Evolutionary conservation across 163 green algal genomes (phyloP).

Genomic region (Prototheca cutis): DNA sequence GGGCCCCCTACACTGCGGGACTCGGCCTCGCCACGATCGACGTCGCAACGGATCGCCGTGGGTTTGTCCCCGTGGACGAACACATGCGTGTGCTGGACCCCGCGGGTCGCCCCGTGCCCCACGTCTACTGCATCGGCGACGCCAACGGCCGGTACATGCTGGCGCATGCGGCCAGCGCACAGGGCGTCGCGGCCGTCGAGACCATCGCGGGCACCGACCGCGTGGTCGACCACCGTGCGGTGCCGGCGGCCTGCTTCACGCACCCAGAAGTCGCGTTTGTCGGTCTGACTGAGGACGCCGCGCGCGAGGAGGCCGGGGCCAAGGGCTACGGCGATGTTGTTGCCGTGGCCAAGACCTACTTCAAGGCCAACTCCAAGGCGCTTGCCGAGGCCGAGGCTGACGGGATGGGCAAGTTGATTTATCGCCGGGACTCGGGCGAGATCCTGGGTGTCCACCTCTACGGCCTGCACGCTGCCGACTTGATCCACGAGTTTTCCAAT

Average conservation of each 20-base stretch:
- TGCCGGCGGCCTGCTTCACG: slow-evolving; percentile 98
- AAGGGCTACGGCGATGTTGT: slow-evolving; percentile 64
- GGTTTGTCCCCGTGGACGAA: slow-evolving; percentile 90
- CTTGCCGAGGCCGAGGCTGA: slow-evolving; percentile 95
- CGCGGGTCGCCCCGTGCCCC: slow-evolving; percentile 29
- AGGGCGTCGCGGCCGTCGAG: slow-evolving; percentile 90
- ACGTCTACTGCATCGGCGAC: slow-evolving; percentile 97
- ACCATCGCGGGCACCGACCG: slow-evolving; percentile 83
- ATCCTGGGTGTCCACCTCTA: slow-evolving; percentile 98
- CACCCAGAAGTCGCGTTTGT: slow-evolving; percentile 89
- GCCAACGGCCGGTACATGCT: slow-evolving; percentile 99
- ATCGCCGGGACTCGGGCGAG: slow-evolving; percentile 91
- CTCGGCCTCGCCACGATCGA: slow-evolving; percentile 71
- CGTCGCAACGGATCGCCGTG: slow-evolving; percentile 74
- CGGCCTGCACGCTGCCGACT: slow-evolving; percentile 92
- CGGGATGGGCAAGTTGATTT: slow-evolving; percentile 98
- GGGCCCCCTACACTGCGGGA: slow-evolving; percentile 84
- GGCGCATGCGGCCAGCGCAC: slow-evolving; percentile 87
- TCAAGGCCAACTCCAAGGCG: slow-evolving; percentile 99
- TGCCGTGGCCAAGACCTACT: slow-evolving; percentile 87
- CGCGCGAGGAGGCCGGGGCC: slow-evolving; percentile 76
- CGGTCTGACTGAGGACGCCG: slow-evolving; percentile 85
- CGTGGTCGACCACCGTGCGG: slow-evolving; percentile 84
- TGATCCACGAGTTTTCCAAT: slow-evolving; percentile 99
- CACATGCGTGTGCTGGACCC: slow-evolving; percentile 77